Evolutionary conservation across 2,329 filamentous ascomycete species (phyloP).

Genomic region (Colletotrichum melonis): DNA sequence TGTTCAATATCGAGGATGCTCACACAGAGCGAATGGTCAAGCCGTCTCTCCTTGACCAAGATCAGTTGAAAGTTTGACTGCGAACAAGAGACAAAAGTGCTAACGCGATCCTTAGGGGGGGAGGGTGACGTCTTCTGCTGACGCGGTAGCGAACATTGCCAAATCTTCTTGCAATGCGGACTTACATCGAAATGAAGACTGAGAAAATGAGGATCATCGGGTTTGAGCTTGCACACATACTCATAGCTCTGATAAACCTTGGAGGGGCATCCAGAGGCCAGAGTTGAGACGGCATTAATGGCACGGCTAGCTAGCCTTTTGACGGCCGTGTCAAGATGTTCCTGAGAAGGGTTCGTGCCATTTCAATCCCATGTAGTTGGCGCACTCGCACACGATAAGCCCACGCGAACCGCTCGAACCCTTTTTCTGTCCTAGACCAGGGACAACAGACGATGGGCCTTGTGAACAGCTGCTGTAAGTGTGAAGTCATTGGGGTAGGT

Average conservation of each 20-base stretch:
- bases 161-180: too few relatives aligned
- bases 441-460: neutral
- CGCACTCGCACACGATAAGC: neutral
- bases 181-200: too few relatives aligned
- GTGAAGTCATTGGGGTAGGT: neutral
- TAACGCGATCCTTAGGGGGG: neutral
- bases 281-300: neutral
- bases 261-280: neutral
- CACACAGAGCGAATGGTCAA: neutral
- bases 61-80: neutral
- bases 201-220: neutral
- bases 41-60: neutral
- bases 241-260: neutral
- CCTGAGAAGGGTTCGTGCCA: neutral
- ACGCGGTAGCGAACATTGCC: neutral
- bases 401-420: neutral
- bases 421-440: neutral
- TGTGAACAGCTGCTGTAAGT: neutral
- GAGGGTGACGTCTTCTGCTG: neutral
- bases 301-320: neutral
- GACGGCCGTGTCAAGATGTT: neutral
- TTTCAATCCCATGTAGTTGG: neutral
- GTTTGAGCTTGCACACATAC: neutral
- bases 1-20: neutral
- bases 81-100: neutral